Conservation (phyloP, 345 rosid genomes). For the Ceriops decandra region DNA sequence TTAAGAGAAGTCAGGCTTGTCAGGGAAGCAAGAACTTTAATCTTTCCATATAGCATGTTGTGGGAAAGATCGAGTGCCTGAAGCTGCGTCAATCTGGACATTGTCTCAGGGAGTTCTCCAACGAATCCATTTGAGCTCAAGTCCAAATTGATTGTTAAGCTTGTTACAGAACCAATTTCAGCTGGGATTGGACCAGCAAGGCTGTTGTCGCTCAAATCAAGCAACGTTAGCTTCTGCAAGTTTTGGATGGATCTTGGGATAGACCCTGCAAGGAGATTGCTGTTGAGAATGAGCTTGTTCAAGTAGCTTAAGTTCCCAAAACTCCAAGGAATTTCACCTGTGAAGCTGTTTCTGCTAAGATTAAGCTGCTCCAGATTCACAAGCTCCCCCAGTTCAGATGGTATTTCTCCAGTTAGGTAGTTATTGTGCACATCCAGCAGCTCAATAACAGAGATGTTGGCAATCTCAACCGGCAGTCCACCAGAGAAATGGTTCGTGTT, state of each 20-base stretch:
- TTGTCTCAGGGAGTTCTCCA: slow-evolving; percentile 63
- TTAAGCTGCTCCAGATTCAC: slow-evolving; percentile 97
- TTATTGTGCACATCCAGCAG: slow-evolving; percentile 84
- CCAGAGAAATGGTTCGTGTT: slow-evolving; percentile 89
- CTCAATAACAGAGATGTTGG: slow-evolving; percentile 80
- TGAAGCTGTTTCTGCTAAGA: slow-evolving; percentile 83
- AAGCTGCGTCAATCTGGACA: slow-evolving; percentile 69
- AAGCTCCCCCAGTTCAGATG: slow-evolving; percentile 73
- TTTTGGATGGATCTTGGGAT: slow-evolving; percentile 60
- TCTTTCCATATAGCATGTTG: slow-evolving; percentile 58
- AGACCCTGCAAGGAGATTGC: slow-evolving; percentile 66
- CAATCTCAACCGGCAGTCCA: slow-evolving; percentile 61
- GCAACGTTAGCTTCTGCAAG: slow-evolving; percentile 73
- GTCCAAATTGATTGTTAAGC: slow-evolving; percentile 81
- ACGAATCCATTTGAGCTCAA: slow-evolving; percentile 65
- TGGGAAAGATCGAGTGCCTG: slow-evolving; percentile 86
- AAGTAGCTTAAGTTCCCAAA: slow-evolving; percentile 88
- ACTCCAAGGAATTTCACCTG: slow-evolving; percentile 64
- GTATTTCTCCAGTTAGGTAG: slow-evolving; percentile 72
- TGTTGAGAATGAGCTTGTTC: slow-evolving; percentile 89
- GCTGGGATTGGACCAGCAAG: slow-evolving; percentile 66
- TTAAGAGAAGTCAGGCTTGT: slow-evolving; percentile 91
- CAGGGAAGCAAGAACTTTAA: slow-evolving; percentile 67
- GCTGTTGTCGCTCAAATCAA: slow-evolving; percentile 82
- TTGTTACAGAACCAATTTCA: slow-evolving; percentile 68